Evolutionary conservation across 2,329 filamentous ascomycete species (phyloP).

Genomic region (Pseudogymnoascus destructans): DNA sequence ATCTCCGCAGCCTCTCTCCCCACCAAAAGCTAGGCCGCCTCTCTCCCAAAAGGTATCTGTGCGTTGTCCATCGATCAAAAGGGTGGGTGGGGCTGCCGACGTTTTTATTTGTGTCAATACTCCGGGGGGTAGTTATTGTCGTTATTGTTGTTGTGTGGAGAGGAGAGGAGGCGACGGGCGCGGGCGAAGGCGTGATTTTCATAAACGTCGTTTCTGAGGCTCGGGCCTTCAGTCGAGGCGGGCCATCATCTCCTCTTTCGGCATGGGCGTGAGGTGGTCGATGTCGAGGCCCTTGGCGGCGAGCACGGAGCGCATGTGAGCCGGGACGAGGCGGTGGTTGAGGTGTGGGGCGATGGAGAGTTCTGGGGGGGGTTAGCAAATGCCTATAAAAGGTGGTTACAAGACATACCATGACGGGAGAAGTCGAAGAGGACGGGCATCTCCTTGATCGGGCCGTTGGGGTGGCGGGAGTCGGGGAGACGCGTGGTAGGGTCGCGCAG

Average conservation of each 20-base stretch:
- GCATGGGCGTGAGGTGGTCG: constrained; percentile 81
- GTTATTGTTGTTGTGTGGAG: neutral
- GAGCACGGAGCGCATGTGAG: constrained; percentile 64
- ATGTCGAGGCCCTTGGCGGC: constrained; percentile 74
- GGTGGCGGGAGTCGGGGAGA: constrained; percentile 86
- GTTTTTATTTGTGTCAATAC: neutral
- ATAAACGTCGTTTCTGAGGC: neutral
- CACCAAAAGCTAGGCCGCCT: neutral
- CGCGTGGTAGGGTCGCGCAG: constrained; percentile 81
- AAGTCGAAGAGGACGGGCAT: constrained; percentile 88
- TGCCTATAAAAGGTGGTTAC: constrained; percentile 7
- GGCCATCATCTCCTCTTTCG: constrained; percentile 94
- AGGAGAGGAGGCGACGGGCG: neutral
- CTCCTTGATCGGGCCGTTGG: constrained; percentile 65
- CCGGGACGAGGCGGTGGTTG: constrained; percentile 77
- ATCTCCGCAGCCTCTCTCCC: neutral
- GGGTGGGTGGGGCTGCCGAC: neutral
- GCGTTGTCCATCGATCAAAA: neutral
- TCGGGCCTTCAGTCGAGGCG: constrained; percentile 66
- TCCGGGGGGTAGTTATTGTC: neutral
- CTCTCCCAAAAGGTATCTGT: neutral
- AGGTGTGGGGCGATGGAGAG: constrained; percentile 85
- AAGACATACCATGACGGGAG: constrained; percentile 67
- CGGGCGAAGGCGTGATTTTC: neutral
- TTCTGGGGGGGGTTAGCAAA: constrained; percentile 42